Evolutionary conservation across 805 yeast genomes (phyloP), one percentile per base, ranked within the genome.

Genomic region (Wickerhamomyces bovis): DNA sequence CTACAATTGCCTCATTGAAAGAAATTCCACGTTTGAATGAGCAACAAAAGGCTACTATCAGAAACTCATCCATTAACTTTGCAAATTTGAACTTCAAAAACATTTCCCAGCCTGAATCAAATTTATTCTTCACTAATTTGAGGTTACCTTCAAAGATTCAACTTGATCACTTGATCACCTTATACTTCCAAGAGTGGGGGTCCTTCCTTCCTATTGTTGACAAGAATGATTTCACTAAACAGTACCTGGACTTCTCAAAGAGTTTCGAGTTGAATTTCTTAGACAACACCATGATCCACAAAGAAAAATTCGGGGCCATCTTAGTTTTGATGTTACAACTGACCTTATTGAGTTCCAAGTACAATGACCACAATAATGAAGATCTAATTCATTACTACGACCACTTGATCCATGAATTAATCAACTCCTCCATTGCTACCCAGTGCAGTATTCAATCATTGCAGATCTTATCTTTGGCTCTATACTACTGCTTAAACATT

Each of bases 121-220:
- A 62, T 19, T 55, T 65, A 41, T 78, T 80, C 57, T 70, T 80
- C 46, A 65, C 64, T 42, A 63, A 59, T 42, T 55, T 74, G 30
- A 67, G 65, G 43, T 54, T 80, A 22, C 79, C 79, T 3, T 69
- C 82, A 20, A 73, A 83, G 46, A 61, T 78, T 21, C 78, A 80
- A 48, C 62, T 87, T 47, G 96, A 89, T 62, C 80, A 80, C 22
- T 71, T 86, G 26, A 74, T 85, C 18, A 74, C 84, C 0, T 61
- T 79, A 3, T 89, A 77, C 60, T 89, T 88, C 65, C 81, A 79
- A 51, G 83, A 84, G 48, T 89, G 96, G 95, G 83, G 85, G 25
- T 72, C 76, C 22, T 65, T 79, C 6, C 69, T 83, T 20, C 95
- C 96, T 0, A 71, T 87, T 15, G 58, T 89, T 44, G 87, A 86